Conservation (phyloP, 2,329 filamentous ascomycete species). For the Zymoseptoria passerinii region DNA sequence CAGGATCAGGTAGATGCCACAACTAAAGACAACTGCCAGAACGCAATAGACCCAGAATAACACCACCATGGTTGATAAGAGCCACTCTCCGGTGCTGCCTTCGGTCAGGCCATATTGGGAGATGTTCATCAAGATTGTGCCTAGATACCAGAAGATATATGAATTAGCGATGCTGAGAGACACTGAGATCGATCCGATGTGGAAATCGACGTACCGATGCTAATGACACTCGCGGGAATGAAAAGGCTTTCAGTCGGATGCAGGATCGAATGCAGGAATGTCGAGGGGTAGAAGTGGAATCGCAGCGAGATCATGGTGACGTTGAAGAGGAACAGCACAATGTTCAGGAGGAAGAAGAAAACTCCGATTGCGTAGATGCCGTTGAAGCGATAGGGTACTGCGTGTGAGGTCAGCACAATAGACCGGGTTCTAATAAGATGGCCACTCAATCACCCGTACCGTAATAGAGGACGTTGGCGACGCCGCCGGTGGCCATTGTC, state of each 20-base stretch:
- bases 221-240: conserved; percentile 60
- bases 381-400: conserved; percentile 36
- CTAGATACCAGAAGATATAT: not conserved
- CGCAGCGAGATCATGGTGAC: conserved; percentile 57
- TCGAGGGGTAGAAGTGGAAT: conserved; percentile 62
- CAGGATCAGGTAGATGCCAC: conserved; percentile 65
- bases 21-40: conserved; percentile 58
- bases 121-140: conserved; percentile 54
- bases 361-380: conserved; percentile 42
- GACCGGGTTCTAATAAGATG: not conserved
- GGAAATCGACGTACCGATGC: conserved; percentile 44
- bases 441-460: conserved; percentile 35
- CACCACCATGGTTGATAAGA: conserved; percentile 49
- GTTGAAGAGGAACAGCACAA: conserved; percentile 61
- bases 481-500: conserved; percentile 46
- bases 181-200: not conserved
- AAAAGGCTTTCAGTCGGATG: conserved; percentile 75
- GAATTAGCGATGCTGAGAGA: not conserved
- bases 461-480: conserved; percentile 49
- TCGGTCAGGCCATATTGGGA: conserved; percentile 58
- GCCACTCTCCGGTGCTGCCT: conserved; percentile 48
- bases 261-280: conserved; percentile 61
- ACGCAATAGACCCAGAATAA: conserved; percentile 68
- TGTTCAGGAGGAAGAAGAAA: conserved; percentile 42
- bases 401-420: not conserved